These are phyloP conservation scores for Spencermartinsiella europaea DNA, from an alignment of 805 yeast genomes.

Conservation along the genomic window DNA sequence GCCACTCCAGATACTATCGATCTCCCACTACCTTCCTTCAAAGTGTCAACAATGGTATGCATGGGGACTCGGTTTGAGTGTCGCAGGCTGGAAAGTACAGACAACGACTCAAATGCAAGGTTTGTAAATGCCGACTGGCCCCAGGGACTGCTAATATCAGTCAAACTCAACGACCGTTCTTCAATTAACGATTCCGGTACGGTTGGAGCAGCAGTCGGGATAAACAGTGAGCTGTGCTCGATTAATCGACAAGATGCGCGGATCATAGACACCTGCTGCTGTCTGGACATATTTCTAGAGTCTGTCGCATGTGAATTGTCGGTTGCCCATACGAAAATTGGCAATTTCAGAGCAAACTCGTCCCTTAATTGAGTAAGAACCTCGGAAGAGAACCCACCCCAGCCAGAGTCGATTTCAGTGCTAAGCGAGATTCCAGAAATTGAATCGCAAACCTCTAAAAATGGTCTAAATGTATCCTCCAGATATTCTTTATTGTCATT, in stretches of 20 bases:
- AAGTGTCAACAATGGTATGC: conserved; percentile 39
- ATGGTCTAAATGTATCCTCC: conserved; percentile 54
- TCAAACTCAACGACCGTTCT: conserved; percentile 12
- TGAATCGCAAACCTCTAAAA: conserved; percentile 71
- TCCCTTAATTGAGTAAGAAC: conserved; percentile 56
- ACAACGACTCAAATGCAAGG: conserved; percentile 43
- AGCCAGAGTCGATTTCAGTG: conserved; percentile 69
- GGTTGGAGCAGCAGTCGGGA: conserved; percentile 46
- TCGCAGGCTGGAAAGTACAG: conserved; percentile 38
- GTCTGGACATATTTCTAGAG: conserved; percentile 24
- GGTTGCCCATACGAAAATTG: conserved; percentile 46
- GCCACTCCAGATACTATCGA: conserved; percentile 43
- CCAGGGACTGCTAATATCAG: conserved; percentile 38
- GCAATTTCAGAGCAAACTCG: conserved; percentile 54
- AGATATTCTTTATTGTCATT: conserved; percentile 42
- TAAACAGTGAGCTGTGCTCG: conserved; percentile 45
- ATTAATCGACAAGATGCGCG: conserved; percentile 43
- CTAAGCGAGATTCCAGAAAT: conserved; percentile 65
- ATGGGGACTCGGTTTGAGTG: conserved; percentile 33
- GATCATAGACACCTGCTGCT: conserved; percentile 33
- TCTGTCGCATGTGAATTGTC: conserved; percentile 23
- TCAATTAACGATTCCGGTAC: conserved; percentile 8
- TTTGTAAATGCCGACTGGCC: conserved; percentile 36
- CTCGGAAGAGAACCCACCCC: conserved; percentile 72
- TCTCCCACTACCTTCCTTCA: conserved; percentile 41